phyloP scores from a whole-genome alignment of 352 stramenopile genomes.

The Aphanomyces stellatus region DNA sequence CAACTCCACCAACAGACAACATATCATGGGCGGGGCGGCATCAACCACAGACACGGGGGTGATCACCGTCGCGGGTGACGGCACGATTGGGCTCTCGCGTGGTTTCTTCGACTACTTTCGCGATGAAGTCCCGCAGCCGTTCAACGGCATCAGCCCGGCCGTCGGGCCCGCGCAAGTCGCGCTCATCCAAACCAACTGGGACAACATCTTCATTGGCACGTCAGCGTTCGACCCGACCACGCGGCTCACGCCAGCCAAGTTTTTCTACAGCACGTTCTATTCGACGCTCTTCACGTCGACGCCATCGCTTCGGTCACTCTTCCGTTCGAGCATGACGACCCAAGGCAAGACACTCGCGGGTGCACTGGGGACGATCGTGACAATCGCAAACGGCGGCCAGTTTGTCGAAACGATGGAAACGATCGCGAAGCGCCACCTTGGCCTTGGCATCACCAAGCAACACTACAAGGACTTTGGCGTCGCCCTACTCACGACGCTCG shows the following conservation, averaged over 20 bases:
- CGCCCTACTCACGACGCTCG: not conserved
- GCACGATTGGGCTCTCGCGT: no score
- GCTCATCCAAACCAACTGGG: slow-evolving; percentile 12
- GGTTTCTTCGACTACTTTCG: no score
- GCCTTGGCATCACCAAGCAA: not conserved
- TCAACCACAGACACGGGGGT: no score
- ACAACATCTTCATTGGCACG: not conserved
- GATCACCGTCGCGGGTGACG: no score
- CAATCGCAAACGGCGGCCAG: not conserved
- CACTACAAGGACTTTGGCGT: slow-evolving; percentile 8
- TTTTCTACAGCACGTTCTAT: slow-evolving; percentile 16
- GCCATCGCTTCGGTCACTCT: not conserved
- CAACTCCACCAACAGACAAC: no score
- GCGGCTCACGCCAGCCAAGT: slow-evolving; percentile 1
- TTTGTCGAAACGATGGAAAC: not conserved
- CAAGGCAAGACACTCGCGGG: slow-evolving; percentile 11
- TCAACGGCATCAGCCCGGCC: not conserved
- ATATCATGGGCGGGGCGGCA: no score
- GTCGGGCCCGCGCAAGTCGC: not conserved
- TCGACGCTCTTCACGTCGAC: not conserved
- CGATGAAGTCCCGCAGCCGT: no score
- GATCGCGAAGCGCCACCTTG: not conserved
- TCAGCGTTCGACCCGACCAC: slow-evolving; percentile 1
- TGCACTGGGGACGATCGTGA: not conserved
- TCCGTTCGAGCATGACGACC: slow-evolving; percentile 6